These are phyloP conservation scores for Mucor lusitanicus DNA, from an alignment of 371 early-diverging fungal species.

Conservation along the genomic window DNA sequence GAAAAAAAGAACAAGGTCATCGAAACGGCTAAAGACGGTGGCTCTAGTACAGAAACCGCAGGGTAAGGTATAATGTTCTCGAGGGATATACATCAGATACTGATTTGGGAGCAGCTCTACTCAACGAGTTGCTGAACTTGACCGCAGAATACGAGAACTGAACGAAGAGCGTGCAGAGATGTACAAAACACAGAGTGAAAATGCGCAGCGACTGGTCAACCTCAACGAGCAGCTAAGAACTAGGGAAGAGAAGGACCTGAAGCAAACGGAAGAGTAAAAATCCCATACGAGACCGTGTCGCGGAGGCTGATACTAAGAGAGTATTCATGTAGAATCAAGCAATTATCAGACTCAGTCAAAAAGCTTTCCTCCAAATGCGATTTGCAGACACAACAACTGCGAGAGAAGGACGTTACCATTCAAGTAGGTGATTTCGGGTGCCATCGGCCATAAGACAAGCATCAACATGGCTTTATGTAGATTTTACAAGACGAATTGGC, in stretches of 20 bases:
- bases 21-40: not conserved
- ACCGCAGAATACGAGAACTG: slow-evolving; percentile 69
- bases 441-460: not conserved
- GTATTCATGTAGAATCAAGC: slow-evolving; percentile 41
- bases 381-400: slow-evolving; percentile 59
- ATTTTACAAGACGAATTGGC: slow-evolving; percentile 89
- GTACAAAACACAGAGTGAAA: slow-evolving; percentile 89
- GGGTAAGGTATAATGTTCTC: not conserved
- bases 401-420: slow-evolving; percentile 87
- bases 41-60: not conserved
- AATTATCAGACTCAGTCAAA: slow-evolving; percentile 44
- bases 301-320: not conserved
- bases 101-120: not conserved
- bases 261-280: slow-evolving; percentile 69
- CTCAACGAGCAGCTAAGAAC: slow-evolving; percentile 77
- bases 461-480: not conserved
- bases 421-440: slow-evolving; percentile 51
- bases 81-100: not conserved
- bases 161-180: slow-evolving; percentile 89
- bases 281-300: not conserved
- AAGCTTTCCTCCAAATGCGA: slow-evolving; percentile 49
- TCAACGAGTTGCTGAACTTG: slow-evolving; percentile 67
- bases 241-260: slow-evolving; percentile 66
- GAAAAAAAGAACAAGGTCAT: slow-evolving; percentile 22
- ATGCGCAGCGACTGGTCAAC: slow-evolving; percentile 88